Conservation (phyloP, 2,329 filamentous ascomycete species). For the Fusarium torulosum region DNA sequence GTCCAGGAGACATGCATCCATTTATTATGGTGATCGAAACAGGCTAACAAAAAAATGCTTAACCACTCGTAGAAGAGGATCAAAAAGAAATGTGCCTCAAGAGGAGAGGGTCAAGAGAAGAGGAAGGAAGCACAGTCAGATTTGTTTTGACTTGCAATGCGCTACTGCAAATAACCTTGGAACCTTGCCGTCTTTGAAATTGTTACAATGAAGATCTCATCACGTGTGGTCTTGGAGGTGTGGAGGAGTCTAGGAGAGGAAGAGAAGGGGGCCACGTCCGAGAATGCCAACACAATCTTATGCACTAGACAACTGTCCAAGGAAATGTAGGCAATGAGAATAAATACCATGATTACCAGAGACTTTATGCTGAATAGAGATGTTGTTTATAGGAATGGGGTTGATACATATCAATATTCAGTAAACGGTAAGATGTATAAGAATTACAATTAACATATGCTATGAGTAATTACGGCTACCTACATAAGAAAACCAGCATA, state of each 20-base stretch:
- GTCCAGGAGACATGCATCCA: slow-evolving; percentile 12
- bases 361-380: neutral
- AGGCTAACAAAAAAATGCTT: neutral
- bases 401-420: neutral
- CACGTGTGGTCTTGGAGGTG: slow-evolving; percentile 39
- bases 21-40: slow-evolving; percentile 10
- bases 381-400: neutral
- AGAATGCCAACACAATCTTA: slow-evolving; percentile 19
- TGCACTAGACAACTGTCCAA: slow-evolving; percentile 15
- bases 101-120: slow-evolving; percentile 7
- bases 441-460: slow-evolving; percentile 24
- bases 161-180: slow-evolving; percentile 35
- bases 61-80: neutral
- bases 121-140: slow-evolving; percentile 14
- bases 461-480: neutral
- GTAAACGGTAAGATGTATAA: neutral
- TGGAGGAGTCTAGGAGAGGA: slow-evolving; percentile 26
- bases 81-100: slow-evolving; percentile 7
- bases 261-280: slow-evolving; percentile 26
- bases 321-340: slow-evolving; percentile 1
- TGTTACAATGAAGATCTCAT: slow-evolving; percentile 47
- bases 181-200: slow-evolving; percentile 41
- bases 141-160: slow-evolving; percentile 9
- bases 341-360: no score
- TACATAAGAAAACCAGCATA: slow-evolving; percentile 4